Evolutionary conservation across 2,329 filamentous ascomycete species (phyloP).

Genomic region (Westerdykella sp.): DNA sequence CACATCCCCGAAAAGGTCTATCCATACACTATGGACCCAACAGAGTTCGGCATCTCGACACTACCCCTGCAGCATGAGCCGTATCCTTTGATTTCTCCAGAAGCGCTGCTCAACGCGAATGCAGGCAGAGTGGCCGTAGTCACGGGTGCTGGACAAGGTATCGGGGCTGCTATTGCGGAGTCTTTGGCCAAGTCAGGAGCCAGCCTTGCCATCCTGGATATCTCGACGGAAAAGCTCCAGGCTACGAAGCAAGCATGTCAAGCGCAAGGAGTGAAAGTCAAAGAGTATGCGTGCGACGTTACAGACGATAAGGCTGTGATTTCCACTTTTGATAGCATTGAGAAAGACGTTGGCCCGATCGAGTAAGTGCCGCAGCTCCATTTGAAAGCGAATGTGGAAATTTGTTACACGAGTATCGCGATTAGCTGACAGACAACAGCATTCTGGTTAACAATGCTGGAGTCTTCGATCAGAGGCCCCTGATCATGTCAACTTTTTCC

Average conservation of each 20-base stretch:
- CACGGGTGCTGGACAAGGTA: constrained; percentile 24
- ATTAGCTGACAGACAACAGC: background rate
- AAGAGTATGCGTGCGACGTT: constrained; percentile 20
- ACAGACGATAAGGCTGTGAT: constrained; percentile 11
- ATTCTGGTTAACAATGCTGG: constrained; percentile 27
- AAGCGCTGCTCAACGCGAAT: constrained; percentile 14
- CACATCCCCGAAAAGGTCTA: background rate
- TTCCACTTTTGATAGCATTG: constrained; percentile 12
- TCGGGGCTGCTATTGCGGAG: constrained; percentile 24
- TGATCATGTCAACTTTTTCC: constrained; percentile 22
- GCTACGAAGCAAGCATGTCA: constrained; percentile 20
- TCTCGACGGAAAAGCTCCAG: constrained; percentile 12
- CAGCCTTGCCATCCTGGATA: constrained; percentile 21
- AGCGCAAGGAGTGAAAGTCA: constrained; percentile 14
- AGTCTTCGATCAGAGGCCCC: constrained; percentile 20
- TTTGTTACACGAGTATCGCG: no score
- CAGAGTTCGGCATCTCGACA: constrained; percentile 10
- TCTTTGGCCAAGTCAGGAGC: constrained; percentile 24
- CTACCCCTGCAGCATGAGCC: constrained; percentile 9
- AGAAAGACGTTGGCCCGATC: constrained; percentile 17
- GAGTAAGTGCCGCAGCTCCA: constrained; percentile 8
- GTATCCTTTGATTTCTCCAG: constrained; percentile 6
- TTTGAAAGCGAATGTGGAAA: background rate
- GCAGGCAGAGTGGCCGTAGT: constrained; percentile 21
- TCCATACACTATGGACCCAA: constrained; percentile 7